Evolutionary conservation across 208 protist species (phyloP).

Genomic region (Acanthamoeba polyphaga): DNA sequence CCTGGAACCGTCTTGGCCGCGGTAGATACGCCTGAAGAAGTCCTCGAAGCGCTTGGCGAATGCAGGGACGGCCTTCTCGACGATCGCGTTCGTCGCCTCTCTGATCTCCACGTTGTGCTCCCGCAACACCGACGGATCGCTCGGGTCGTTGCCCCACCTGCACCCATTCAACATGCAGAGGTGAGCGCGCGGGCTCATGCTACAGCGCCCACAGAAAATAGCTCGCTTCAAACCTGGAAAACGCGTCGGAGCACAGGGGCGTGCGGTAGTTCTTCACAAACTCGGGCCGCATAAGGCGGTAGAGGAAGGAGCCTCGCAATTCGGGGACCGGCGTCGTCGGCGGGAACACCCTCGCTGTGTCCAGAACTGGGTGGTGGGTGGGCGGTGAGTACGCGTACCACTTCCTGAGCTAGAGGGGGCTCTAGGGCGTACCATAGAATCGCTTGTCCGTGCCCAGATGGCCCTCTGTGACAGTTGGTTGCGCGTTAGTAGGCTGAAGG

Average conservation of each 20-base stretch:
- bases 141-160: background rate
- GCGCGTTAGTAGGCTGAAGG: too few relatives aligned
- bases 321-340: slow-evolving; percentile 34
- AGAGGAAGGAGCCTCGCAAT: slow-evolving; percentile 42
- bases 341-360: slow-evolving; percentile 43
- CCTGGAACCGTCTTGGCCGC: background rate
- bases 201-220: background rate
- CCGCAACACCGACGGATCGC: background rate
- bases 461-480: background rate
- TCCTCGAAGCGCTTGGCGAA: slow-evolving; percentile 10
- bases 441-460: slow-evolving; percentile 47
- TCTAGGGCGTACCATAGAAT: slow-evolving; percentile 12
- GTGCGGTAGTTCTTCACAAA: slow-evolving; percentile 34
- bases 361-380: background rate
- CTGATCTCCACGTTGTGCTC: background rate
- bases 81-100: background rate
- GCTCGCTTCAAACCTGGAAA: background rate
- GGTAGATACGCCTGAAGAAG: slow-evolving; percentile 4
- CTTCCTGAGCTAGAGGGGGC: background rate
- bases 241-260: background rate
- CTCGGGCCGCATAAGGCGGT: slow-evolving; percentile 28
- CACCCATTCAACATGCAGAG: too few relatives aligned
- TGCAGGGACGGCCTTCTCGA: background rate
- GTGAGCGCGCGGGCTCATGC: too few relatives aligned
- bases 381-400: background rate